Conservation (phyloP, 1,284 basidiomycete genomes). For the Tetrapyrgos nigripes region DNA sequence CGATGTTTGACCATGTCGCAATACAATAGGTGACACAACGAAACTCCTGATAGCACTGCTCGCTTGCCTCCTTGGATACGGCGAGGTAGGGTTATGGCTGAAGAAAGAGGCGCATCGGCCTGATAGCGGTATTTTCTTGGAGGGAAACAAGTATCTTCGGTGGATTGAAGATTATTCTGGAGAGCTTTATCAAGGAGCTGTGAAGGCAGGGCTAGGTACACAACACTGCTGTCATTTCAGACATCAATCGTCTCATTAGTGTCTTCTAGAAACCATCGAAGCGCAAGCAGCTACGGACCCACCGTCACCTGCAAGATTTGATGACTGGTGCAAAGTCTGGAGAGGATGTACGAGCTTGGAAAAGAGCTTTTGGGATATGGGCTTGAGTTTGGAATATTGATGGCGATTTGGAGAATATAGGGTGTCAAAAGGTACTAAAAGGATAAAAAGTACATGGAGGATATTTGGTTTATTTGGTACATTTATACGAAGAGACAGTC, state of each 20-base stretch:
- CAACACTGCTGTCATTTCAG: slow-evolving; percentile 1
- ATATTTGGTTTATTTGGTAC: too few relatives aligned
- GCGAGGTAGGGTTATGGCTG: slow-evolving; percentile 90
- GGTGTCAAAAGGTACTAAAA: too few relatives aligned
- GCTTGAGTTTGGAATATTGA: slow-evolving; percentile 46
- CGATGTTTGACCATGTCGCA: too few relatives aligned
- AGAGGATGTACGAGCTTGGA: slow-evolving; percentile 82
- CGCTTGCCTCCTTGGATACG: slow-evolving; percentile 92
- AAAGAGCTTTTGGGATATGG: slow-evolving; percentile 91
- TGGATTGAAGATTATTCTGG: slow-evolving; percentile 91
- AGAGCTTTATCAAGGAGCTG: slow-evolving; percentile 72
- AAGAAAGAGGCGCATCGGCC: slow-evolving; percentile 53
- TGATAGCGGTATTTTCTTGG: slow-evolving; percentile 60
- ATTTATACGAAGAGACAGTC: too few relatives aligned
- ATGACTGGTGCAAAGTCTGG: slow-evolving; percentile 80
- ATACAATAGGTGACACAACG: slow-evolving; percentile 79
- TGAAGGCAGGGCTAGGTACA: slow-evolving; percentile 72
- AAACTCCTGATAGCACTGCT: slow-evolving; percentile 83
- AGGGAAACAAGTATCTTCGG: slow-evolving; percentile 74
- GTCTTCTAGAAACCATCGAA: slow-evolving; percentile 59
- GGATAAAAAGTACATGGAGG: too few relatives aligned
- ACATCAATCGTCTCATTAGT: not conserved
- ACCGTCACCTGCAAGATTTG: slow-evolving; percentile 66
- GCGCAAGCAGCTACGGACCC: slow-evolving; percentile 64
- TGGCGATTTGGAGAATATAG: too few relatives aligned